Percentiles rank a stretch among this genome's conserved stretches.
Conservation (phyloP, 306 rosid species). For the Glycine tomentella region DNA sequence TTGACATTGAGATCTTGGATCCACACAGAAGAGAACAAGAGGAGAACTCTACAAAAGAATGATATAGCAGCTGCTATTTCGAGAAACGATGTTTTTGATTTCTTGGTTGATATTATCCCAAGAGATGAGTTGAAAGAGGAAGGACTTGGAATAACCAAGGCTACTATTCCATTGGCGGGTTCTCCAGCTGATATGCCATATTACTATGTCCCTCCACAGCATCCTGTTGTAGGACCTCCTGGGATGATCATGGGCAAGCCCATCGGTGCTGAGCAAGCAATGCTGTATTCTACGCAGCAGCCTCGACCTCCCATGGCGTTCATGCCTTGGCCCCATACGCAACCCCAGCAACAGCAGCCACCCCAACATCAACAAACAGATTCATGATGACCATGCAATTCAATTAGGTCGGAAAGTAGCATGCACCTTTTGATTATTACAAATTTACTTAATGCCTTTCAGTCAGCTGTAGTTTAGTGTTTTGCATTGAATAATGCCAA, state of each 20-base stretch:
- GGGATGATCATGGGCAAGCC: conserved; percentile 92
- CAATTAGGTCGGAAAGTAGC: conserved; percentile 22
- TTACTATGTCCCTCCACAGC: conserved; percentile 70
- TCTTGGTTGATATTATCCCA: conserved; percentile 82
- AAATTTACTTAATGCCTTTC: conserved; percentile 39
- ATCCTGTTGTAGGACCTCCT: conserved; percentile 61
- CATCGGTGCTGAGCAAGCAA: conserved; percentile 66
- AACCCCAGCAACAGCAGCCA: conserved; percentile 63
- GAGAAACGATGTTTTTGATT: conserved; percentile 78
- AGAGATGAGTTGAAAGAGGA: conserved; percentile 88
- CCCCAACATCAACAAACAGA: conserved; percentile 63
- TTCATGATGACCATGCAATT: conserved; percentile 42
- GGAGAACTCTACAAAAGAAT: conserved; percentile 84
- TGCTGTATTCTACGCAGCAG: conserved; percentile 63
- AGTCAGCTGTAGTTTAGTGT: conserved; percentile 33
- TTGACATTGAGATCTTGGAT: conserved; percentile 87
- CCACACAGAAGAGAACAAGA: conserved; percentile 82
- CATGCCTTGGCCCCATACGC: conserved; percentile 77
- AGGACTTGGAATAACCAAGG: conserved; percentile 77
- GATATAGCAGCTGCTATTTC: conserved; percentile 83
- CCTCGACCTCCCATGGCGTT: conserved; percentile 73
- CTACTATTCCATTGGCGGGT: conserved; percentile 67
- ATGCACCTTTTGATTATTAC: conserved; percentile 40
- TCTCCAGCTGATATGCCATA: conserved; percentile 74
- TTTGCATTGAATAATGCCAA: conserved; percentile 37